Percentiles rank a stretch among this genome's conserved stretches.
Evolutionary conservation across 345 rosid genomes (phyloP).

Genomic region (Murraya koenigii): DNA sequence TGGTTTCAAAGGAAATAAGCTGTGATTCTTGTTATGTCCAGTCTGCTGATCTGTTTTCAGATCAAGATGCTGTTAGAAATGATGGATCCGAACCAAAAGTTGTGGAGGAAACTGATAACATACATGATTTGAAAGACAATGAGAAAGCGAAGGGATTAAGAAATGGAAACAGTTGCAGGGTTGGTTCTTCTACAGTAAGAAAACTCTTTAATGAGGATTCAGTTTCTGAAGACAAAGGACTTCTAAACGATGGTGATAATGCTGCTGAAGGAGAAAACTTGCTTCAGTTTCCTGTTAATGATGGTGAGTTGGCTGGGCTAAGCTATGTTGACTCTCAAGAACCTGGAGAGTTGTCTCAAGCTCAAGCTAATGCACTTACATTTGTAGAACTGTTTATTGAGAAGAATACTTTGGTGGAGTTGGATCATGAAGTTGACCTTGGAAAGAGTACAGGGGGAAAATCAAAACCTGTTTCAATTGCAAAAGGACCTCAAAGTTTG

Average conservation of each 20-base stretch:
- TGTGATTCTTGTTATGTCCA: conserved; percentile 24
- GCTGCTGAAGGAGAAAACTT: conserved; percentile 27
- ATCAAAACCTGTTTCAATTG: conserved; percentile 29
- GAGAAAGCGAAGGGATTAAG: conserved; percentile 28
- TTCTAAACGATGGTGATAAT: conserved; percentile 13
- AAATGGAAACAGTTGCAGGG: conserved; percentile 25
- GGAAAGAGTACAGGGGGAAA: conserved; percentile 42
- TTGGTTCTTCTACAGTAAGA: conserved; percentile 45
- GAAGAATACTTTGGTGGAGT: conserved; percentile 43
- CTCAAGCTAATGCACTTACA: conserved; percentile 71
- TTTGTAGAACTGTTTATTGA: conserved; percentile 65
- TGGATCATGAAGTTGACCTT: conserved; percentile 38
- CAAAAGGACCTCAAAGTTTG: conserved; percentile 66
- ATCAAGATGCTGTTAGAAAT: conserved; percentile 22
- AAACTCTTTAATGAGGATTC: conserved; percentile 55
- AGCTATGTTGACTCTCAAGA: conserved; percentile 87
- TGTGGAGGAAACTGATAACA: conserved; percentile 32
- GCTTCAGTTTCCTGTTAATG: conserved; percentile 28
- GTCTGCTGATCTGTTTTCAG: conserved; percentile 33
- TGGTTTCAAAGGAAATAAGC: conserved; percentile 20
- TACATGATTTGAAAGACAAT: conserved; percentile 17
- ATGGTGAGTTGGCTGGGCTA: conserved; percentile 43
- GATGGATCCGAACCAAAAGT: conserved; percentile 23
- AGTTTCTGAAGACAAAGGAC: conserved; percentile 23
- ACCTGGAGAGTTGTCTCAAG: conserved; percentile 79